phyloP scores from a whole-genome alignment of 495 filamentous ascomycete species.

The Neurospora sp. region DNA sequence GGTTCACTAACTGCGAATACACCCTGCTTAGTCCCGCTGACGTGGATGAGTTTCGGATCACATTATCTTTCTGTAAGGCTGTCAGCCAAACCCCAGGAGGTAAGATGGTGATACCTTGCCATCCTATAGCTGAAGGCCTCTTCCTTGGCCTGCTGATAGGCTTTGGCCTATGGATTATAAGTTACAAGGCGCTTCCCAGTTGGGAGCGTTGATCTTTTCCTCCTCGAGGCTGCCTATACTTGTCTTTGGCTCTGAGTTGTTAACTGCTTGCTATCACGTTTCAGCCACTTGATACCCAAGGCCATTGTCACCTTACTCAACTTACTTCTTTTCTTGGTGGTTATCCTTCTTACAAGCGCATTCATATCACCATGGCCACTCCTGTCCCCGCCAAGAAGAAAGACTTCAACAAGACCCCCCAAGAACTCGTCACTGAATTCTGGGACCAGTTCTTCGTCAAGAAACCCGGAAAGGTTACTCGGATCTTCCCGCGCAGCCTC shows the following conservation, averaged over 20 bases:
- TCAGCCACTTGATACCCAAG: background rate
- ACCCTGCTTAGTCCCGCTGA: background rate
- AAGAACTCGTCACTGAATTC: constrained; percentile 19
- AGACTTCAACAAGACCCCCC: constrained; percentile 18
- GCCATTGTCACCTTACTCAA: background rate
- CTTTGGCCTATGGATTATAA: background rate
- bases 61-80: background rate
- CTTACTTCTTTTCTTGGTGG: background rate
- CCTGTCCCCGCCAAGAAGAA: constrained; percentile 1
- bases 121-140: background rate
- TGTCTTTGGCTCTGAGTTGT: background rate
- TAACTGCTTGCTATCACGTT: background rate
- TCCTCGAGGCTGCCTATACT: background rate
- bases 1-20: background rate
- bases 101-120: background rate
- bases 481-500: constrained; percentile 21
- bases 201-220: background rate
- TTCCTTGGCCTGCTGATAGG: background rate
- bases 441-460: constrained; percentile 23
- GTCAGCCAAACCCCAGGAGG: background rate
- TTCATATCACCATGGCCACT: background rate
- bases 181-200: background rate
- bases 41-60: background rate
- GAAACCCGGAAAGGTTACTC: constrained; percentile 21
- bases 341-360: background rate